Evolutionary conservation across 306 rosid species (phyloP).

Genomic region (Quercus parvula): DNA sequence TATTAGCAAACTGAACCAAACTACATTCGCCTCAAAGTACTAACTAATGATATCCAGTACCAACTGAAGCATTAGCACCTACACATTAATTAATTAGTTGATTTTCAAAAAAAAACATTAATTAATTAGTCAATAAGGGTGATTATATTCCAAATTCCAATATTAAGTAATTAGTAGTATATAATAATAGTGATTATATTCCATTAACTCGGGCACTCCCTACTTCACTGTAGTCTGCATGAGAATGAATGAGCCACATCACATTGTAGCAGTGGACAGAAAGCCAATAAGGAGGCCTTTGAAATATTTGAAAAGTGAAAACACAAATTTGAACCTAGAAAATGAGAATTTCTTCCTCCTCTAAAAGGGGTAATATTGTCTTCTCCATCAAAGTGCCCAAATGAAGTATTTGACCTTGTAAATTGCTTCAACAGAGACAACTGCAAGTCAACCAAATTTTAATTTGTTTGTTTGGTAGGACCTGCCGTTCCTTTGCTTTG

Average conservation of each 20-base stretch:
- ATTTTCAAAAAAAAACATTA: too few species aligned
- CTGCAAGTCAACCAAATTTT: conserved; percentile 36
- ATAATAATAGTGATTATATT: too few species aligned
- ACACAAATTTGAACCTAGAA: neutral
- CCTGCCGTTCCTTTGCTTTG: conserved; percentile 28
- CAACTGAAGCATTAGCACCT: neutral
- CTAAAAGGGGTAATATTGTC: conserved; percentile 6
- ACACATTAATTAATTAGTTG: too few species aligned
- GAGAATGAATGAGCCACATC: too few species aligned
- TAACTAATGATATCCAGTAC: neutral
- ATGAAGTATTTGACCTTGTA: neutral
- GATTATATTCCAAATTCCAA: too few species aligned
- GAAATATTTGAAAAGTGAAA: neutral
- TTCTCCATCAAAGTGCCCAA: neutral
- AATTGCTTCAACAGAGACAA: neutral
- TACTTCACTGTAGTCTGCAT: too few species aligned
- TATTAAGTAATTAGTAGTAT: too few species aligned
- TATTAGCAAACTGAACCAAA: neutral
- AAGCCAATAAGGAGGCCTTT: too few species aligned
- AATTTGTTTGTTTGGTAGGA: conserved; percentile 45
- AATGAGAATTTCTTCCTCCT: neutral
- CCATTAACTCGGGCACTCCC: too few species aligned
- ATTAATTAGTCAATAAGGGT: too few species aligned
- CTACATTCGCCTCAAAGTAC: neutral
- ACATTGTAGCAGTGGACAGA: too few species aligned